These are phyloP conservation scores for Diversispora epigaea DNA, from an alignment of 192 early-diverging fungal species.

Conservation along the genomic window DNA sequence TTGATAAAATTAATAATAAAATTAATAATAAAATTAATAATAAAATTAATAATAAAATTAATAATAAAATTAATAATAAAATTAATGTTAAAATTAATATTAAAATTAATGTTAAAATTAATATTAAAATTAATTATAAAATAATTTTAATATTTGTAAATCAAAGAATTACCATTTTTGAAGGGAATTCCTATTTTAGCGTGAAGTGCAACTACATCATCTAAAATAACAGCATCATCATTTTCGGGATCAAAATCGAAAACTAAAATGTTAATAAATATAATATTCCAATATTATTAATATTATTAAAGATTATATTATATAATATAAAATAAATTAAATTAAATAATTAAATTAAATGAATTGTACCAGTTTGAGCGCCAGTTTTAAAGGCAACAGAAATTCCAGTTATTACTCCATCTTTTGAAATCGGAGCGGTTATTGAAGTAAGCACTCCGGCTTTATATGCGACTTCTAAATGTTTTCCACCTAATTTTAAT, in stretches of 20 bases:
- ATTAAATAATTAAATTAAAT: no score
- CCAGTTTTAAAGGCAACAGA: constrained; percentile 69
- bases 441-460: constrained; percentile 63
- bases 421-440: constrained; percentile 48
- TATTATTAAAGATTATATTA: no score
- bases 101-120: no score
- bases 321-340: no score
- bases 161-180: constrained; percentile 9
- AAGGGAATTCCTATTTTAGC: constrained; percentile 49
- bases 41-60: neutral
- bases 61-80: neutral
- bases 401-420: constrained; percentile 57
- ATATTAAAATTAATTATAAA: neutral
- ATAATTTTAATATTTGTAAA: neutral
- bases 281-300: no score
- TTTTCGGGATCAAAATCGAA: constrained; percentile 46
- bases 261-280: constrained; percentile 1
- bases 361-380: constrained; percentile 47
- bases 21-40: no score
- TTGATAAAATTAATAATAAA: no score
- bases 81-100: no score
- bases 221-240: constrained; percentile 51
- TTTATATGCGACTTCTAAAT: constrained; percentile 57
- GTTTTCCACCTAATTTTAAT: constrained; percentile 56
- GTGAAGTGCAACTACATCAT: constrained; percentile 58